phyloP scores from a whole-genome alignment of 2,329 filamentous ascomycete species.

The Aspergillus pseudoglaucus region DNA sequence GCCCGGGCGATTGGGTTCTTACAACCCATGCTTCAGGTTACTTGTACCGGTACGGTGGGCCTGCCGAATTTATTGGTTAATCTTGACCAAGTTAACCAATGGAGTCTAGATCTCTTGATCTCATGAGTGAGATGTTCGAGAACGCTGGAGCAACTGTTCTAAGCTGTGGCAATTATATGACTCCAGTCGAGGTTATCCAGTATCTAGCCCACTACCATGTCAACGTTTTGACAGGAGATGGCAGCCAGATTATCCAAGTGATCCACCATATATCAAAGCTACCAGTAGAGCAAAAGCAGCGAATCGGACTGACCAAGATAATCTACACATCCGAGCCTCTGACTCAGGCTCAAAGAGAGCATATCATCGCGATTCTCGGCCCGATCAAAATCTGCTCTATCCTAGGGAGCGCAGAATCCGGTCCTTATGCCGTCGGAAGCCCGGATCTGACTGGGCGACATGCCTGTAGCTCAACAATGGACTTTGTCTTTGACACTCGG shows the following conservation, averaged over 20 bases:
- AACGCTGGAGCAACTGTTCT: constrained; percentile 38
- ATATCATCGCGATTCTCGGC: constrained; percentile 25
- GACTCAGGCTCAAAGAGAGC: constrained; percentile 24
- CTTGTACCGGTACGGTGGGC: constrained; percentile 33
- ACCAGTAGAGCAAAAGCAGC: constrained; percentile 4
- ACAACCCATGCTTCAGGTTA: constrained; percentile 31
- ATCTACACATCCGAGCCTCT: constrained; percentile 43
- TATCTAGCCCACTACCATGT: constrained; percentile 26
- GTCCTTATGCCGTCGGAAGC: constrained; percentile 32
- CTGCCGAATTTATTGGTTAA: too few relatives aligned
- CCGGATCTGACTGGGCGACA: constrained; percentile 21
- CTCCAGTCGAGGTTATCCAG: constrained; percentile 16
- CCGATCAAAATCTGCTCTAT: constrained; percentile 35
- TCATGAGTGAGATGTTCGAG: constrained; percentile 36
- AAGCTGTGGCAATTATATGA: constrained; percentile 27
- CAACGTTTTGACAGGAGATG: constrained; percentile 37
- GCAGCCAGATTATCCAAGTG: constrained; percentile 33
- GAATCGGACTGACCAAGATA: constrained; percentile 34
- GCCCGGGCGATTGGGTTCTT: constrained; percentile 35
- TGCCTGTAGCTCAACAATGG: constrained; percentile 8
- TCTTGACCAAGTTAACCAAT: background rate
- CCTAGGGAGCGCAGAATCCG: constrained; percentile 40
- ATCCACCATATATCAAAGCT: constrained; percentile 31
- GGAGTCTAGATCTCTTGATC: constrained; percentile 30
- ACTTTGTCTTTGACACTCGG: constrained; percentile 38